phyloP scores from a whole-genome alignment of 192 early-diverging fungal species.

The Backusella morwellensis region DNA sequence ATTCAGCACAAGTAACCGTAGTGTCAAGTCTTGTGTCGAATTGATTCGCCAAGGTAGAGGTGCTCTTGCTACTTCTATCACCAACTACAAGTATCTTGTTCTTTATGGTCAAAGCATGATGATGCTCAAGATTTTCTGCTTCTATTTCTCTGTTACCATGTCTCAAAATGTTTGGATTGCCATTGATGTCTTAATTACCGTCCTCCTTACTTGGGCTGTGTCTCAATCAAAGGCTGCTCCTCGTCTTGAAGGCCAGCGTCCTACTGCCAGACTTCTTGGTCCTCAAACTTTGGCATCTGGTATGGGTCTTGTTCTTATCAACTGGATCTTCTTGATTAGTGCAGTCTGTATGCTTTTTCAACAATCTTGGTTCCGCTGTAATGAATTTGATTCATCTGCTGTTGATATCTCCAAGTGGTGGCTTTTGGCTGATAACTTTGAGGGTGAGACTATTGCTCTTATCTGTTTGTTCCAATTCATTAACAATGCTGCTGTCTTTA shows the following conservation, averaged over 20 bases:
- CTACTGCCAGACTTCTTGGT: conserved; percentile 70
- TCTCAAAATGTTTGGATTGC: conserved; percentile 67
- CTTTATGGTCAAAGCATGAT: conserved; percentile 68
- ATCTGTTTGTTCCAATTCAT: conserved; percentile 67
- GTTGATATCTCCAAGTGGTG: conserved; percentile 70
- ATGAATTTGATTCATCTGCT: conserved; percentile 63
- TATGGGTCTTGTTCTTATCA: conserved; percentile 62
- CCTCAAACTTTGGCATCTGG: conserved; percentile 65
- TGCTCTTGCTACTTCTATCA: conserved; percentile 67
- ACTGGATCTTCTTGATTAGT: conserved; percentile 55
- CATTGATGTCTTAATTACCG: conserved; percentile 66
- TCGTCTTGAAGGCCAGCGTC: conserved; percentile 50
- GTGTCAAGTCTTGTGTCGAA: conserved; percentile 66
- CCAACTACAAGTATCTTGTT: conserved; percentile 64
- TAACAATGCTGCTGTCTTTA: conserved; percentile 62
- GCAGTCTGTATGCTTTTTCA: conserved; percentile 51
- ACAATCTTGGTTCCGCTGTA: conserved; percentile 61
- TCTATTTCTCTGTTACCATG: conserved; percentile 65
- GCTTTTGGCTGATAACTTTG: conserved; percentile 73
- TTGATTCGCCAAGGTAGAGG: conserved; percentile 69
- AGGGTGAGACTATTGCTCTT: conserved; percentile 52
- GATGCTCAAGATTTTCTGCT: conserved; percentile 57
- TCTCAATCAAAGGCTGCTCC: conserved; percentile 57
- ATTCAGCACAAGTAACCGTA: conserved; percentile 64
- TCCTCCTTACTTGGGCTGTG: conserved; percentile 59